Evolutionary conservation across 2,329 filamentous ascomycete species (phyloP), one percentile per base, ranked within the genome.

Genomic region (Cladophialophora yegresii): DNA sequence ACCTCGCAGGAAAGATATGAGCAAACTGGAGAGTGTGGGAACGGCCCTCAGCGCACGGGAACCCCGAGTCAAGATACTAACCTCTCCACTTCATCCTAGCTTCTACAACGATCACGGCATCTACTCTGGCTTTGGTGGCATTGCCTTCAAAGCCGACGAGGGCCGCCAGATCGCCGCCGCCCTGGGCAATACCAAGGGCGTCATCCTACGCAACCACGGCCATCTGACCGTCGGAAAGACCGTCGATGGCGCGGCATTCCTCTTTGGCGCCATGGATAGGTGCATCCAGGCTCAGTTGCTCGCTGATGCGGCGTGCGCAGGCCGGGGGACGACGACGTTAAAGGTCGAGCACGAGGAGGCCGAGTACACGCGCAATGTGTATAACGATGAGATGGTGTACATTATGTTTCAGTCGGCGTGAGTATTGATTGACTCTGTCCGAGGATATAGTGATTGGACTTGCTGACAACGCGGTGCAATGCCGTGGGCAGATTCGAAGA

Each of bases 131-230:
- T 77, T 78, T 40, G 77, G 75, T 9, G 77, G 77, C 0, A 72
- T 79, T 66, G 77, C 76, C 4, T 70, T 79, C 26, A 73, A 75
- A 55, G 58, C 33, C 7, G 77, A 78, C 7, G 77, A 79, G 63
- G 77, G 77, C 1, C 64, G 61, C 20, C 70, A 74, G 22, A 78
- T 79, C 65, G 76, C 77, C 67, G 73, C n/a, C 28, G 76, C 78
- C 0, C 75, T 85, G 1, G 83, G 83, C 1, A 65, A 68, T n/a
- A 79, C 78, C 59, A 85, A 85, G 70, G 83, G 81, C 0, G 82
- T 78, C 2, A 74, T 85, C 12, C 73, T 85, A 9, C 78, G 79
- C 66, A 85, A 84, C 70, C 83, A 86, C 71, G 83, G 84, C 0
- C 73, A 85, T 16, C 72, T 86, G 62, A 84, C 84, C 1, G 80